Percentiles rank a stretch among this genome's conserved stretches.
Conservation (phyloP, 2,329 filamentous ascomycete genomes). For the Domatiomyces catenatus region DNA sequence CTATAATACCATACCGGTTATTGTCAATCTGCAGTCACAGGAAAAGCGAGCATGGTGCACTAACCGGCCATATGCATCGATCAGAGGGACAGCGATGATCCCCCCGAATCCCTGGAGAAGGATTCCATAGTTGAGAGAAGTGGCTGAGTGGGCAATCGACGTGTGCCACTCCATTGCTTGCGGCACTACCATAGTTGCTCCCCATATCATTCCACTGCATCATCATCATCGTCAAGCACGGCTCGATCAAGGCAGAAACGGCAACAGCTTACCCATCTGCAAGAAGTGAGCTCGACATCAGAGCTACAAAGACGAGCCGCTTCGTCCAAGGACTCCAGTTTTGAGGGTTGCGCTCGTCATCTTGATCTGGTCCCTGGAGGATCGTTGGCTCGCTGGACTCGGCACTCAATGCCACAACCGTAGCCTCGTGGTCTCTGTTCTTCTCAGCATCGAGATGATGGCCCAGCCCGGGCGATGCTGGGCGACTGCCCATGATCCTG, state of each 20-base stretch:
- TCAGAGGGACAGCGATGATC: conserved; percentile 25
- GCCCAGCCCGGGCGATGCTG: neutral
- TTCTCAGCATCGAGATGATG: neutral
- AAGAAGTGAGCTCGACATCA: conserved; percentile 24
- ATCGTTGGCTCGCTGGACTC: conserved; percentile 12
- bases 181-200: conserved; percentile 25
- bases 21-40: neutral
- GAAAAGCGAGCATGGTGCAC: conserved; percentile 8
- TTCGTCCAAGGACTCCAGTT: conserved; percentile 21
- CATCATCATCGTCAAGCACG: neutral
- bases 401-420: conserved; percentile 4
- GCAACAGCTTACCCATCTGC: conserved; percentile 22
- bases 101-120: conserved; percentile 26
- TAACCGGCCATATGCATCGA: conserved; percentile 27
- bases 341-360: conserved; percentile 16
- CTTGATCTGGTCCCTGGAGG: conserved; percentile 12
- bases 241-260: neutral
- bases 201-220: conserved; percentile 24
- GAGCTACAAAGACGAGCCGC: conserved; percentile 20
- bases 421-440: neutral
- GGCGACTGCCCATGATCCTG: neutral
- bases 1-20: conserved; percentile 11
- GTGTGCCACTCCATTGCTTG: conserved; percentile 25
- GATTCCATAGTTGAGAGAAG: conserved; percentile 27
- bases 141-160: conserved; percentile 21